These are phyloP conservation scores for Cryptosporidium sp. DNA, from an alignment of 169 alveolate genomes.

Conservation along the genomic window DNA sequence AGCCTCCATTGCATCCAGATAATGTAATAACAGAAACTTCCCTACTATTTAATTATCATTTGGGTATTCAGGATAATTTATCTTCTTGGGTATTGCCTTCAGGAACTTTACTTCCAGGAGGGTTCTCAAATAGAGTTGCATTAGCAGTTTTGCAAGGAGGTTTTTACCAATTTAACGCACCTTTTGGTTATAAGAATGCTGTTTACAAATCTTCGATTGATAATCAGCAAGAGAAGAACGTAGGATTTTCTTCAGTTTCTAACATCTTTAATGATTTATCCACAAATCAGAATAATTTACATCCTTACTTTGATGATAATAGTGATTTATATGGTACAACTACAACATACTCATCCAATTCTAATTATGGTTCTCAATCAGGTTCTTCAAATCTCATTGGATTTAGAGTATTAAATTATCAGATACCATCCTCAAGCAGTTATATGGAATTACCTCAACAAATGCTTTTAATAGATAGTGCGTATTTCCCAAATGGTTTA, in stretches of 20 bases:
- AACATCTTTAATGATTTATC: not conserved
- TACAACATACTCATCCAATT: not conserved
- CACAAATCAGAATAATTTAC: not conserved
- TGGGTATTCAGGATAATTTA: slow-evolving; percentile 67
- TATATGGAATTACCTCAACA: slow-evolving; percentile 69
- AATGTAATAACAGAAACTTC: slow-evolving; percentile 67
- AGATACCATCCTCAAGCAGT: slow-evolving; percentile 56
- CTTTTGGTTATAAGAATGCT: slow-evolving; percentile 53
- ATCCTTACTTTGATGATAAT: slow-evolving; percentile 44
- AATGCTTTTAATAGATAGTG: slow-evolving; percentile 43
- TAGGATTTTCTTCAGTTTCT: not conserved
- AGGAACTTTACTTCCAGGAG: slow-evolving; percentile 71
- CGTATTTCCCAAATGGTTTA: slow-evolving; percentile 46
- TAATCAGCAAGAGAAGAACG: not conserved
- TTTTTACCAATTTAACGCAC: slow-evolving; percentile 46
- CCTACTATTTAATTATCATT: slow-evolving; percentile 45
- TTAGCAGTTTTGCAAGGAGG: slow-evolving; percentile 65
- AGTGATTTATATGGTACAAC: slow-evolving; percentile 1
- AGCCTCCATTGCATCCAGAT: slow-evolving; percentile 61
- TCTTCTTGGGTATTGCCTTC: slow-evolving; percentile 71
- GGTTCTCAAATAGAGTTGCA: slow-evolving; percentile 70
- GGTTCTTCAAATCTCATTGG: slow-evolving; percentile 23
- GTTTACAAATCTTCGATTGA: slow-evolving; percentile 17
- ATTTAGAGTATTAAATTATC: slow-evolving; percentile 52
- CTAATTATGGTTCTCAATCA: not conserved